These are phyloP conservation scores for Verticillium nubilum DNA, from an alignment of 2,329 filamentous ascomycete genomes.

Conservation along the genomic window DNA sequence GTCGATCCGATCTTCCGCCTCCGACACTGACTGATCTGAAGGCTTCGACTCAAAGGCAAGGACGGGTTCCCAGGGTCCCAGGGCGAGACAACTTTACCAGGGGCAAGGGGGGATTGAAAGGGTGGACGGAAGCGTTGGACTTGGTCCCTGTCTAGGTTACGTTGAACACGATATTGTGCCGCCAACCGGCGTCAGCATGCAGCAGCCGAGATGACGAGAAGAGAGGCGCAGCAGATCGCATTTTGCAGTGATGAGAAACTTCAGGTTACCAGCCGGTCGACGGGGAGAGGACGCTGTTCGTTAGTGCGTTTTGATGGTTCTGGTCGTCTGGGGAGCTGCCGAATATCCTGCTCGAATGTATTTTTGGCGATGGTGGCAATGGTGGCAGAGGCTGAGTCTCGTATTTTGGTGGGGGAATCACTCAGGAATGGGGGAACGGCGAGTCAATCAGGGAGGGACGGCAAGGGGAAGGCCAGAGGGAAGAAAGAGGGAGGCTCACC, in stretches of 20 bases:
- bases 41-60: no score
- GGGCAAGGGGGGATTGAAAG: no score
- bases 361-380: background rate
- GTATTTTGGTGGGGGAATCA: background rate
- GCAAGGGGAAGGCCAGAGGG: background rate
- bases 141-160: background rate
- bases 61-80: no score
- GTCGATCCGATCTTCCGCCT: no score
- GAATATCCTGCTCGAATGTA: background rate
- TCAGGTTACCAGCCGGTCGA: background rate
- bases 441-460: background rate
- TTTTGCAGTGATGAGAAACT: background rate
- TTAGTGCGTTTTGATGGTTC: background rate
- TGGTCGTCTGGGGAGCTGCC: background rate
- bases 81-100: no score
- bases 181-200: background rate
- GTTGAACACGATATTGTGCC: background rate
- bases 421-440: background rate
- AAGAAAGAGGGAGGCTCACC: background rate
- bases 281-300: background rate
- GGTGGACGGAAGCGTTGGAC: no score
- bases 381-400: background rate
- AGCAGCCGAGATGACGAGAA: background rate
- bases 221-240: background rate
- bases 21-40: no score